Conservation (phyloP, 2,329 filamentous ascomycete species). For the Blumeria graminis region DNA sequence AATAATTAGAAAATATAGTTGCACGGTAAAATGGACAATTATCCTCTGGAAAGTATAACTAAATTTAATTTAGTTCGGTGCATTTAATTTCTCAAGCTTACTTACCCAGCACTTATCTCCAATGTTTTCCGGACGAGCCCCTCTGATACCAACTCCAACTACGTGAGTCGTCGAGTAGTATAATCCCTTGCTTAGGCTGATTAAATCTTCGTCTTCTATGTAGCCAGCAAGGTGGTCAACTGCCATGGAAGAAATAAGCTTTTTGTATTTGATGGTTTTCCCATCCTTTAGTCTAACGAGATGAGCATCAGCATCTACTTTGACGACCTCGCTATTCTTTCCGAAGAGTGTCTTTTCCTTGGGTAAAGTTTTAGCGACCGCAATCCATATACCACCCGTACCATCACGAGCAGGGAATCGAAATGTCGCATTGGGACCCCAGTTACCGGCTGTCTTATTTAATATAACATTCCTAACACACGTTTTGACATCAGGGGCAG, state of each 20-base stretch:
- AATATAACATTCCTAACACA: slow-evolving; percentile 88
- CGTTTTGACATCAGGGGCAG: slow-evolving; percentile 82
- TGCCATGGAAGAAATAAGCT: slow-evolving; percentile 88
- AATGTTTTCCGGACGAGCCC: slow-evolving; percentile 76
- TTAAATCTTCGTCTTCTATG: slow-evolving; percentile 71
- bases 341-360: slow-evolving; percentile 82
- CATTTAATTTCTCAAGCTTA: slow-evolving; percentile 1
- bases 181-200: slow-evolving; percentile 64
- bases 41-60: slow-evolving; percentile 96
- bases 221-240: slow-evolving; percentile 70
- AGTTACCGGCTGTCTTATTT: slow-evolving; percentile 87
- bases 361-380: slow-evolving; percentile 78
- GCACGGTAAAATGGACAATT: slow-evolving; percentile 98
- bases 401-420: slow-evolving; percentile 88
- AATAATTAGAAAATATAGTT: slow-evolving; percentile 99
- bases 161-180: slow-evolving; percentile 97
- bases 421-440: slow-evolving; percentile 97
- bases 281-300: slow-evolving; percentile 62
- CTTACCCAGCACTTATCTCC: slow-evolving; percentile 96
- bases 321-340: slow-evolving; percentile 58
- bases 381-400: slow-evolving; percentile 97
- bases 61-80: slow-evolving; percentile 8
- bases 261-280: slow-evolving; percentile 71
- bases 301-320: slow-evolving; percentile 71
- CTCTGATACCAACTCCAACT: slow-evolving; percentile 84